Conservation (phyloP, 2,329 filamentous ascomycete species). For the Fusarium pilosicola region DNA sequence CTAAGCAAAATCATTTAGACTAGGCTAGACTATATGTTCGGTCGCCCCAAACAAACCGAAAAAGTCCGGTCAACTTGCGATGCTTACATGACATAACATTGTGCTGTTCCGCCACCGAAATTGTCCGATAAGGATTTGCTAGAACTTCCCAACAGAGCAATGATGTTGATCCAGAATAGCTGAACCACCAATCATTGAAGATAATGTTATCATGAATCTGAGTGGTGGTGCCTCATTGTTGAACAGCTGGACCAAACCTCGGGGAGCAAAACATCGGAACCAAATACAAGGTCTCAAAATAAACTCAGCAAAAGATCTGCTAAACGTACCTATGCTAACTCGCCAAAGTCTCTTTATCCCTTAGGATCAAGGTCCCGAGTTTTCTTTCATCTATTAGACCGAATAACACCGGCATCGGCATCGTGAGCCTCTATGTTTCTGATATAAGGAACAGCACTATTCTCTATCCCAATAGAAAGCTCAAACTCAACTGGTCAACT, state of each 20-base stretch:
- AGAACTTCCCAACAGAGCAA: neutral
- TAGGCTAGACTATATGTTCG: too few relatives aligned
- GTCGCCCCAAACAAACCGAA: neutral
- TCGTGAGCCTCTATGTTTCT: accelerated
- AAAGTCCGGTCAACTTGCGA: neutral
- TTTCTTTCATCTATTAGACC: neutral
- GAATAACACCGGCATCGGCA: neutral
- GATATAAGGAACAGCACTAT: neutral
- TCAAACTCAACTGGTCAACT: neutral
- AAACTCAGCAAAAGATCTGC: too few relatives aligned
- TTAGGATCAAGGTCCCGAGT: too few relatives aligned
- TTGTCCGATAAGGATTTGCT: neutral
- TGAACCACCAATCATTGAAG: neutral
- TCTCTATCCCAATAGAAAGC: accelerated
- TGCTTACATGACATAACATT: neutral
- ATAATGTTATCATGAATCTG: neutral
- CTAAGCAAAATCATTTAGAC: too few relatives aligned
- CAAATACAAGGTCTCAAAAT: too few relatives aligned
- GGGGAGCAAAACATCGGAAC: too few relatives aligned
- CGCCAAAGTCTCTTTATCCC: too few relatives aligned
- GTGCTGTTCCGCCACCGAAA: neutral
- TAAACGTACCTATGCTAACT: too few relatives aligned
- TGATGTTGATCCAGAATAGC: accelerated
- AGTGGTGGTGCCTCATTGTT: too few relatives aligned
- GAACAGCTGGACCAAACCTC: too few relatives aligned